Percentiles rank a stretch among this genome's conserved stretches.
Conservation (phyloP, 768 basidiomycete species). For the Agrocybe praecox region DNA sequence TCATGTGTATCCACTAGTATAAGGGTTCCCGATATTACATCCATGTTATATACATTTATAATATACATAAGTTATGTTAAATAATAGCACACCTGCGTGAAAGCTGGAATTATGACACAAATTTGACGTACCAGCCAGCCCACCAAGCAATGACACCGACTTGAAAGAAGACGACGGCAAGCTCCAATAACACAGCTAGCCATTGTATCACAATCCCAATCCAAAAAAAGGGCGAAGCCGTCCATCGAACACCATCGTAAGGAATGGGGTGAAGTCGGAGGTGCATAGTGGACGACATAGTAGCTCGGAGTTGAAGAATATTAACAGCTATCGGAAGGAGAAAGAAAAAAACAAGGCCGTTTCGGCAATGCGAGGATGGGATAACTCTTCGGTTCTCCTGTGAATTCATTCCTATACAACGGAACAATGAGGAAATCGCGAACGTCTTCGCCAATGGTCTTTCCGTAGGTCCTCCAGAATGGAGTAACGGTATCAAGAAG, state of each 20-base stretch:
- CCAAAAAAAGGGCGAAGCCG: constrained; percentile 64
- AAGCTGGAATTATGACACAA: constrained; percentile 35
- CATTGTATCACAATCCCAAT: constrained; percentile 67
- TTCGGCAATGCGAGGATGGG: constrained; percentile 56
- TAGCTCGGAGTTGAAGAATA: constrained; percentile 60
- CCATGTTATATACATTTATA: constrained; percentile 9
- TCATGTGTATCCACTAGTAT: too few species aligned
- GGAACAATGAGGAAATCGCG: constrained; percentile 83
- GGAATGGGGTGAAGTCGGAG: constrained; percentile 61
- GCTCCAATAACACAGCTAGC: constrained; percentile 64
- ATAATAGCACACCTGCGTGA: not conserved
- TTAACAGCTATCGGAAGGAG: constrained; percentile 47
- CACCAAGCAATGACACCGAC: constrained; percentile 70
- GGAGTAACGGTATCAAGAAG: constrained; percentile 77
- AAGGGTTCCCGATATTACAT: not conserved
- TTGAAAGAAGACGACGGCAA: constrained; percentile 57
- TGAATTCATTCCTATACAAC: constrained; percentile 83
- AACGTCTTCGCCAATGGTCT: constrained; percentile 78
- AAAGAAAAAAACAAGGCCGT: constrained; percentile 57
- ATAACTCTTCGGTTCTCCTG: constrained; percentile 73
- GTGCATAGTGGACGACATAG: constrained; percentile 53
- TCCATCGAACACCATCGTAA: constrained; percentile 64
- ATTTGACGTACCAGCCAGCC: constrained; percentile 68
- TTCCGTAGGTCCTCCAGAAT: constrained; percentile 82
- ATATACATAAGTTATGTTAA: constrained; percentile 23